Evolutionary conservation across 2,329 filamentous ascomycete species (phyloP), one percentile per base, ranked within the genome.

Genomic region (Neopestalotiopsis clavispora): DNA sequence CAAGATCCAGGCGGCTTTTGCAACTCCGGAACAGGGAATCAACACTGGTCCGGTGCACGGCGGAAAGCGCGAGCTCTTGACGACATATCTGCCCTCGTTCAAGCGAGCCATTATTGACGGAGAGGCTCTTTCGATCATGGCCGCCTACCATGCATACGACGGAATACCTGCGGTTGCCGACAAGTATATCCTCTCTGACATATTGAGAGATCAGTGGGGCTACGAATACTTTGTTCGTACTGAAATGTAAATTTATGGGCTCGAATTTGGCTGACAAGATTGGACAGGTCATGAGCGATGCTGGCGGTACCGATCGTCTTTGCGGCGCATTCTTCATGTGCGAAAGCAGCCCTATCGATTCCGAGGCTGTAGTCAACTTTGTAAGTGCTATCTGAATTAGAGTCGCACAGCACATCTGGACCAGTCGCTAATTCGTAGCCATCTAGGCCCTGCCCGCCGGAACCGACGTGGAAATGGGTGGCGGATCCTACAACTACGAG

Each of bases 381-480:
- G 85, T 84, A 73, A 70, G 80, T 71, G 7, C 23, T 14, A 4
- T 32, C n/a, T 28, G 23, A 23, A 30, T 32, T 32, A 66, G 75
- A 32, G 74, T 42, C 7, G 12, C 34, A 17, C 14, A 12, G 10
- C 34, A 3, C 4, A 7, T 13, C 45, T 32, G 34, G 23, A 17
- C 30, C 14, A 10, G 12, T n/a, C 42, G 42, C 17, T 13, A 10
- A 65, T 42, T 45, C n/a, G 12, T 3, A 17, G 4, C 2, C 9
- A n/a, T 9, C 14, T 69, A 87, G 79, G 82, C 89, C 9, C 84
- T 94, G 4, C 88, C 89, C 0, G 90, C 91, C 4, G 92, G 92
- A 3, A 91, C 89, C 64, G 92, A 94, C 73, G 85, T 92, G 13
- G 92, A 94, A 74, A 94, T 94, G 92, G 92, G 92, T 13, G 91